Conservation (phyloP, 495 filamentous ascomycete genomes). For the Penicillium goetzii region DNA sequence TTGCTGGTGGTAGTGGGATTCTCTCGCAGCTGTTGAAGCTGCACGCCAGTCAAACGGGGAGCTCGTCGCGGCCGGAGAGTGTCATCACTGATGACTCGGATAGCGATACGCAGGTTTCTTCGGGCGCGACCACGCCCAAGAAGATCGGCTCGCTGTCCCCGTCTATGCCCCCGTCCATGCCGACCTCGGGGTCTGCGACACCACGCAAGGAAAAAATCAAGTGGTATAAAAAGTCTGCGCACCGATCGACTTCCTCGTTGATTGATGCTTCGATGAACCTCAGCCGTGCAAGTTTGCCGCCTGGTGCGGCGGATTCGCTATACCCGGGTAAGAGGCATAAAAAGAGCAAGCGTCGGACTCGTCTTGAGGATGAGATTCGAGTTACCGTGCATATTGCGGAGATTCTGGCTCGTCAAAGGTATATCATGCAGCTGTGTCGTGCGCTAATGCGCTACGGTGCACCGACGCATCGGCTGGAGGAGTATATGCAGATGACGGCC, state of each 20-base stretch:
- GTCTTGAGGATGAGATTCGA: constrained; percentile 67
- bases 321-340: constrained; percentile 38
- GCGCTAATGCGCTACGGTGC: constrained; percentile 86
- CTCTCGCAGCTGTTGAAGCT: constrained; percentile 46
- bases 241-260: constrained; percentile 48
- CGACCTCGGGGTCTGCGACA: constrained; percentile 57
- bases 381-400: constrained; percentile 90
- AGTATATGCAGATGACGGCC: constrained; percentile 90
- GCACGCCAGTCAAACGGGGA: constrained; percentile 34
- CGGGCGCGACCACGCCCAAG: constrained; percentile 42
- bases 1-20: constrained; percentile 41
- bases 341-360: constrained; percentile 42
- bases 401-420: constrained; percentile 80
- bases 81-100: constrained; percentile 49
- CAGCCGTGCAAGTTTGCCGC: constrained; percentile 40
- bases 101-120: constrained; percentile 42
- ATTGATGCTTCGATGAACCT: constrained; percentile 55
- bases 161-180: constrained; percentile 19
- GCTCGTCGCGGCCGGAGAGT: constrained; percentile 37
- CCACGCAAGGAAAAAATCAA: constrained; percentile 62
- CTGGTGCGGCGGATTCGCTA: constrained; percentile 30
- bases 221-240: constrained; percentile 65
- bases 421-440: constrained; percentile 83
- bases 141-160: constrained; percentile 32
- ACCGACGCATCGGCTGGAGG: constrained; percentile 78